Evolutionary conservation across 495 filamentous ascomycete species (phyloP), one percentile per base, ranked within the genome.

Genomic region (Aspergillus sclerotioniger): DNA sequence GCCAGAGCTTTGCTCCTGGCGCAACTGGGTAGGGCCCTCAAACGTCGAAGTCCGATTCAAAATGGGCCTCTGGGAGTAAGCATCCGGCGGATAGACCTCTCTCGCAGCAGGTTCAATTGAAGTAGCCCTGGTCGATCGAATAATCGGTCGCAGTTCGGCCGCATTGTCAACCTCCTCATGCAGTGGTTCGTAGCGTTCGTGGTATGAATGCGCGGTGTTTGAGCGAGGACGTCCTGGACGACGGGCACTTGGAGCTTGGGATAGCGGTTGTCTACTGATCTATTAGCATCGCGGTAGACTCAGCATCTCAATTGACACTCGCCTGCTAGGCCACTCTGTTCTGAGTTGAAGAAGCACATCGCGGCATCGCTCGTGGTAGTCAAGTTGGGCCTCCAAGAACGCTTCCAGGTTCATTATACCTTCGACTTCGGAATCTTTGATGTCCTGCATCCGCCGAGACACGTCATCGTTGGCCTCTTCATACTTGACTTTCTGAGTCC

Each of bases 401-500:
- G 82, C 75, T 2, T 84, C 83, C 54, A 98, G 72, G 65, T 97
- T 93, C 55, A 80, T 80, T 31, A 96, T 82, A 60, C 87, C 92
- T 51, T 98, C 94, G 16, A 75, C 80, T 68, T 98, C 94, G 8
- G 91, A 84, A 53, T 96, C 91, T 71, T 94, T 90, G 71, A 98
- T 96, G 62, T 98, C 94, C 71, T 94, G 84, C 95, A 98, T 98
- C 54, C 94, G 83, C 60, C 93, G 85, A 60, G 85, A 80, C 57
- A 98, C 93, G 63, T 98, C 94, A 60, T 98, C 94, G 59, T 84
- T 96, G 6, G 91, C 89, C 71, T 98, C 95, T 65, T 96, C 94
- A 65, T 96, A 98, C 71, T 97, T 98, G 57, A 90, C 89, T 67
- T 96, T 96, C 67, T 96, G 88, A 13, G 84, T 82, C 57, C 95